Base-by-base conservation (phyloP, 108 stramenopile species). In the Nitzschia palea region DNA sequence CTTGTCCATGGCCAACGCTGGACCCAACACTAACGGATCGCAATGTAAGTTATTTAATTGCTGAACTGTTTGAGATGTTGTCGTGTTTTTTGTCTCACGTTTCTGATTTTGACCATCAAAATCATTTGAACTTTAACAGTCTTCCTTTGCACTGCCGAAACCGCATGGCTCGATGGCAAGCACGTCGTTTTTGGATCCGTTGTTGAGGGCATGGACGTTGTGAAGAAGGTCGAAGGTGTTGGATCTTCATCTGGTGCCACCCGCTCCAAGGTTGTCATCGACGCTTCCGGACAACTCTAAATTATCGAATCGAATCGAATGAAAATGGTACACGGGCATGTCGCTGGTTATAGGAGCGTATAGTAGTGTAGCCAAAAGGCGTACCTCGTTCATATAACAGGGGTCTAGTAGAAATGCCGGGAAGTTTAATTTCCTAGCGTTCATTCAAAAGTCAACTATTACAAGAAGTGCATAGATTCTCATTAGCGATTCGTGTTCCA, bases 1-100 rank as follows among this genome's bases (percentile, higher is more conserved):
- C 55, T 73, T 99, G 14, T 88, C 86, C 68, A 98, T 97, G 97
- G 98, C 98, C 48, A 98, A 98, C 70, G 89, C 94, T 28, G 98
- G 98, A 18, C 83, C 80, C 34, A 83, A 95, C 76, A 98, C 97
- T 17, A 99, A 98, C 75, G 98, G 86, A 77, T 72, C 68, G 25
- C 67, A 68, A 43, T 68, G 53, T 64, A 51, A 61, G 59, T 48
- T 10, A n/a, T n/a, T n/a, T n/a, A n/a, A n/a, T n/a, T n/a, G n/a
- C n/a, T n/a, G n/a, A n/a, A n/a, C n/a, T n/a, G 37, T 3, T 22
- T 32, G 12, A 8, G 28, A 28, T 26, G 29, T 51, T 20, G 42
- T 29, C 5, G 10, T 34, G 33, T 31, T 29, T 5, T 56, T 31
- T 14, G 9, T 8, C 14, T 29, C 17, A 12, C 15, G 10, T 58